Conservation (phyloP, 2,329 filamentous ascomycete species). For the Clathrospora elynae region DNA sequence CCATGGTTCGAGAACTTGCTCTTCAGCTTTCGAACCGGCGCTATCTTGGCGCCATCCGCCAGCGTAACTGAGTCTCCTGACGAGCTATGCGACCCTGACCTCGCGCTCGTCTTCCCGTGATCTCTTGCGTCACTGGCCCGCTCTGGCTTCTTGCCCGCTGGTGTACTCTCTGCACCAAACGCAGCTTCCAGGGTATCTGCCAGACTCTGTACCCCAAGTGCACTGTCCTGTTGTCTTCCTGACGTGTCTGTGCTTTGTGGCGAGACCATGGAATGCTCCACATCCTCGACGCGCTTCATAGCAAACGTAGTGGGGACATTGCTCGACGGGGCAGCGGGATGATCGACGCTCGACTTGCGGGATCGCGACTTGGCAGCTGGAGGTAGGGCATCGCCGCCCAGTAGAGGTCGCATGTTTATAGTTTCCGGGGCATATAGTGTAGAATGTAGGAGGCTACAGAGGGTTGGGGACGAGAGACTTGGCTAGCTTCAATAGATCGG, state of each 20-base stretch:
- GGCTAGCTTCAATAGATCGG: slow-evolving; percentile 9
- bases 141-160: slow-evolving; percentile 31
- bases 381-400: slow-evolving; percentile 45
- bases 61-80: slow-evolving; percentile 23
- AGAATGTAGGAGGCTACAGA: background rate
- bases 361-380: slow-evolving; percentile 39
- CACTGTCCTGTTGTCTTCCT: slow-evolving; percentile 48
- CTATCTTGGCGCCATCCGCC: slow-evolving; percentile 28
- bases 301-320: slow-evolving; percentile 63
- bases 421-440: slow-evolving; percentile 11
- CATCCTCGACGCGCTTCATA: slow-evolving; percentile 59
- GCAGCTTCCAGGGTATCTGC: slow-evolving; percentile 57
- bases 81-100: slow-evolving; percentile 31
- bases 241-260: slow-evolving; percentile 22
- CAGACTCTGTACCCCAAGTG: slow-evolving; percentile 63
- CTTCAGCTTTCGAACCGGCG: slow-evolving; percentile 27
- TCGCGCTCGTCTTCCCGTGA: slow-evolving; percentile 37
- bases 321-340: slow-evolving; percentile 35
- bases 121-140: slow-evolving; percentile 33
- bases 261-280: slow-evolving; percentile 49
- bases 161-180: slow-evolving; percentile 39
- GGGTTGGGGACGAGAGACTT: slow-evolving; percentile 5
- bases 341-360: slow-evolving; percentile 48
- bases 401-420: slow-evolving; percentile 41
- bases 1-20: slow-evolving; percentile 31